Conservation (phyloP, 2,329 filamentous ascomycete species). For the Cladosporium phlei region DNA sequence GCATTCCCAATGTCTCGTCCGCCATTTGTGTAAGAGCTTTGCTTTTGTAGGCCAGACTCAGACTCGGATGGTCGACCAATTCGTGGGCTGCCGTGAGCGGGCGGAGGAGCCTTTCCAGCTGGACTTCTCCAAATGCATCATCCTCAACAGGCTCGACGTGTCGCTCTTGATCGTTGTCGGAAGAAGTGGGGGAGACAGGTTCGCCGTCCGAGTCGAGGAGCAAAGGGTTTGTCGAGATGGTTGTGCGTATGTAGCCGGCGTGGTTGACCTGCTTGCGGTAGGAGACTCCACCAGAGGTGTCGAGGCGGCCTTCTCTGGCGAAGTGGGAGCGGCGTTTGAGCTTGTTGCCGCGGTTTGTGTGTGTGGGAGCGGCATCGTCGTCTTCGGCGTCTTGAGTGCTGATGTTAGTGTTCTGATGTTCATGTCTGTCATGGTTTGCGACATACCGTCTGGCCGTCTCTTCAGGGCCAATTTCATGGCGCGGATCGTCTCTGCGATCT, state of each 20-base stretch:
- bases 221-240: constrained; percentile 68
- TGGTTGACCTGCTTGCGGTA: constrained; percentile 61
- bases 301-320: constrained; percentile 64
- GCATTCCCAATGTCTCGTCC: constrained; percentile 62
- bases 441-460: constrained; percentile 55
- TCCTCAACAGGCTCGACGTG: constrained; percentile 59
- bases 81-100: constrained; percentile 72
- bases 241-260: constrained; percentile 65
- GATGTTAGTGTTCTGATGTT: background rate
- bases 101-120: constrained; percentile 53
- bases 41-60: constrained; percentile 70
- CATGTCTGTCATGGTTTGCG: background rate
- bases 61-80: constrained; percentile 66
- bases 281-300: constrained; percentile 52
- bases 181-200: constrained; percentile 21
- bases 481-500: constrained; percentile 62
- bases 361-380: constrained; percentile 64
- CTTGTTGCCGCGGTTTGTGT: constrained; percentile 73
- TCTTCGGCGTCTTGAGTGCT: constrained; percentile 64
- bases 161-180: constrained; percentile 63
- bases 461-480: constrained; percentile 66
- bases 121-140: constrained; percentile 64
- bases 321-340: constrained; percentile 71
- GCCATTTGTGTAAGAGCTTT: constrained; percentile 68
- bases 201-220: constrained; percentile 72